Conservation (phyloP, 768 basidiomycete species). For the Lentinula guzmanii region DNA sequence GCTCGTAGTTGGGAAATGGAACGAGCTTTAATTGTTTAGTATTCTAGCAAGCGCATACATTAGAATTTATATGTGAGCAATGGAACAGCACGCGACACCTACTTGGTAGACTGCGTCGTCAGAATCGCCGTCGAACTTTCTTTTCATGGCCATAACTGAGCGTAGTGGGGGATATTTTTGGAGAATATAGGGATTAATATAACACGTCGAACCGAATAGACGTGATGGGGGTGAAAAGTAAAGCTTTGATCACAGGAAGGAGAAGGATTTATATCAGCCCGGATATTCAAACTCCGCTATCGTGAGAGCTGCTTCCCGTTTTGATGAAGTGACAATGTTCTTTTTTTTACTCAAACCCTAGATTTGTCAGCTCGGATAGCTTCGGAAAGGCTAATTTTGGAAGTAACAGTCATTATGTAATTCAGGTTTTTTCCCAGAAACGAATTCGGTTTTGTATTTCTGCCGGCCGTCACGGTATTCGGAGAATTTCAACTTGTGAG, state of each 20-base stretch:
- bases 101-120: constrained; percentile 51
- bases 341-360: neutral
- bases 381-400: neutral
- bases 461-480: neutral
- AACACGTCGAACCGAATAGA: constrained; percentile 16
- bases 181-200: neutral
- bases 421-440: no score
- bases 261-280: constrained; percentile 22
- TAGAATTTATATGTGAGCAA: neutral
- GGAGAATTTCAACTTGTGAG: no score
- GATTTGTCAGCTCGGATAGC: neutral
- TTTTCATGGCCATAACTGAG: constrained; percentile 60
- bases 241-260: neutral
- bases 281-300: constrained; percentile 8
- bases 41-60: constrained; percentile 26
- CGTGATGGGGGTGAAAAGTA: constrained; percentile 8
- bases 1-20: constrained; percentile 63
- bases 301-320: neutral
- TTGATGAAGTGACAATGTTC: neutral
- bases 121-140: constrained; percentile 62
- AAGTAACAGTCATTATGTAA: neutral
- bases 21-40: constrained; percentile 70
- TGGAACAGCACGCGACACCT: constrained; percentile 11
- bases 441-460: no score
- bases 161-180: neutral